Base-by-base conservation (phyloP, 345 rosid species). In the Bretschneidera sinensis region DNA sequence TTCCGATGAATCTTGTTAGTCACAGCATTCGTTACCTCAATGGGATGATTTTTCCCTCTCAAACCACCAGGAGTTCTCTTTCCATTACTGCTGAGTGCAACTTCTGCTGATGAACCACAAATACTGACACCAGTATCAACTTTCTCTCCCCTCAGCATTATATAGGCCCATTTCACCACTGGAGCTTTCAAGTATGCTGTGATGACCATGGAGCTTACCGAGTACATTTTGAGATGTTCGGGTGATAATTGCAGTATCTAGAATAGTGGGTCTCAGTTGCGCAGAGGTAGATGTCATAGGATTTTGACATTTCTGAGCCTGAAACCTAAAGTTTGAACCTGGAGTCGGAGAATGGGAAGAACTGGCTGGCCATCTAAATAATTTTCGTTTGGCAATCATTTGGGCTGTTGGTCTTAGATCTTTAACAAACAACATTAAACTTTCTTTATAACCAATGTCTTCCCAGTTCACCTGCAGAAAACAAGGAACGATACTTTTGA, bases 321-420 rank as follows among this genome's bases (percentile, higher is more conserved):
- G 59, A 43, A 54, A 53, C 51, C 58, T 13, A 14, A 9, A 65
- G 18, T 35, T 49, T 39, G 65, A 74, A 35, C 47, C 65, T 61
- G 66, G 33, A 43, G 47, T 20, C 49, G 7, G 33, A 62, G 25
- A 74, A 70, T 31, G 62, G 21, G 54, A 34, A 48, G 70, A 61
- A 43, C 57, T 57, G 3, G 51, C 21, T 18, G 63, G 60, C 57
- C 66, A 70, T 58, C 69, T 68, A 19, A 43, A 63, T 65, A 78
- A 51, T 55, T 83, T 86, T 57, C 60, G 60, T 33, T 51, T 23
- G 7, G 86, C 80, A 28, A 81, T 52, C 68, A 59, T 79, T 61
- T 56, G 71, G 17, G 74, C 85, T 11, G 78, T 75, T 48, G 84
- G 80, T 39, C 86, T 89, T 31, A 86, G 69, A 68, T 75, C 74